phyloP scores from a whole-genome alignment of 805 yeast genomes.

The Lipomyces anomalus region DNA sequence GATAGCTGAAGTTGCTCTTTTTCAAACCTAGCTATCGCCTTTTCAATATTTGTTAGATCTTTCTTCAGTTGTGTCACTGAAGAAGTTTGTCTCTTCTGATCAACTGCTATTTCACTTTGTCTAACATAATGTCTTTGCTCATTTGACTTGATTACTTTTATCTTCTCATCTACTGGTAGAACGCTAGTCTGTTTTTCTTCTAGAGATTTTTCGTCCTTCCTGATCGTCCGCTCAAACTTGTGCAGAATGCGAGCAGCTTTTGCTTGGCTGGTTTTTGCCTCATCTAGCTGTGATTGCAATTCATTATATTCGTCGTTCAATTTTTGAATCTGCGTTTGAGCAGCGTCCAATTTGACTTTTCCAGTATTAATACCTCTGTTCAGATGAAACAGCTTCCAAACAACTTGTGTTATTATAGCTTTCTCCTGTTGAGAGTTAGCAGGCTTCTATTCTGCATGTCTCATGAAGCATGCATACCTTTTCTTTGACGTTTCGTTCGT shows the following conservation, averaged over 20 bases:
- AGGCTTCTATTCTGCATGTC: no score
- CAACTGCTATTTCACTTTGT: conserved; percentile 49
- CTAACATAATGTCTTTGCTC: conserved; percentile 36
- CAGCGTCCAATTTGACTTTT: conserved; percentile 23
- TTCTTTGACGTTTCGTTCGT: conserved; percentile 49
- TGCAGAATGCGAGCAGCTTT: conserved; percentile 15
- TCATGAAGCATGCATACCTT: conserved; percentile 38
- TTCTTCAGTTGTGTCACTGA: conserved; percentile 39
- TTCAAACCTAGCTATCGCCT: conserved; percentile 40
- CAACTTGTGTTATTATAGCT: conserved; percentile 42
- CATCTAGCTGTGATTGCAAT: conserved; percentile 11
- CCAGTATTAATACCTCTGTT: conserved; percentile 38
- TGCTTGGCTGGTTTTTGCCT: conserved; percentile 21
- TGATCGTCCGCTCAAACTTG: conserved; percentile 35
- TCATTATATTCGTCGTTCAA: conserved; percentile 8
- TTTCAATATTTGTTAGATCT: conserved; percentile 45
- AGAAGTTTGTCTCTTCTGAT: conserved; percentile 47
- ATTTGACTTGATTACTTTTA: conserved; percentile 44
- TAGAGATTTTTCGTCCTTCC: conserved; percentile 35
- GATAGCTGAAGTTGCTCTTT: conserved; percentile 32
- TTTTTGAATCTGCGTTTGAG: conserved; percentile 8
- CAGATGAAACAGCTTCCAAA: conserved; percentile 61
- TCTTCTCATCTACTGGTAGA: conserved; percentile 59
- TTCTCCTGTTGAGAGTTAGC: conserved; percentile 17
- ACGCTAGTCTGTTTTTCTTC: conserved; percentile 45